Percentiles rank a stretch among this genome's conserved stretches.
These are phyloP conservation scores for Cerioporus squamosus DNA, from an alignment of 1,284 basidiomycete genomes.

Conservation along the genomic window DNA sequence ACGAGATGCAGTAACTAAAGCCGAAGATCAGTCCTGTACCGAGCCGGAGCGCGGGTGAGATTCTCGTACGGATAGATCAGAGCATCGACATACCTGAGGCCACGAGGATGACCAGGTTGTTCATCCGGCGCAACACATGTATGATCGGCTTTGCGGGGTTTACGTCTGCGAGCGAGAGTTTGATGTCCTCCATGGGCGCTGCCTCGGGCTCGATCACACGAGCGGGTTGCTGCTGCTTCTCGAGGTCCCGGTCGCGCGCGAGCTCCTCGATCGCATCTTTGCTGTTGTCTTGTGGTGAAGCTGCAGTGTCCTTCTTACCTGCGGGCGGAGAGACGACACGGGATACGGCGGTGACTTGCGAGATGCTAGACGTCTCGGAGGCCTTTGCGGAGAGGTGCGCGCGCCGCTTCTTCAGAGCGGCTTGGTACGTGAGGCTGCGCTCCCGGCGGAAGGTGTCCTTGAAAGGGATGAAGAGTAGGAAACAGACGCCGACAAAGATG, in stretches of 20 bases:
- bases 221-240: conserved; percentile 19
- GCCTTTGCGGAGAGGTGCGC: conserved; percentile 27
- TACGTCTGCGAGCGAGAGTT: conserved; percentile 68
- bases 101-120: conserved; percentile 70
- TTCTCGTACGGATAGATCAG: too few relatives aligned
- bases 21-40: conserved; percentile 70
- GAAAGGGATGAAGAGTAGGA: conserved; percentile 69
- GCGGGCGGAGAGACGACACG: conserved; percentile 8
- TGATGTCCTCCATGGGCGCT: conserved; percentile 42
- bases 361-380: conserved; percentile 21
- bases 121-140: conserved; percentile 59
- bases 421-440: conserved; percentile 79
- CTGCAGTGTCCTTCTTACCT: background rate
- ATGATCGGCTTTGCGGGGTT: conserved; percentile 72
- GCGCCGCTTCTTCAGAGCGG: conserved; percentile 45
- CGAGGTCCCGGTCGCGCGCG: conserved; percentile 14
- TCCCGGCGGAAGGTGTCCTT: conserved; percentile 85
- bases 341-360: conserved; percentile 22
- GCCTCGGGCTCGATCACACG: background rate
- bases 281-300: background rate
- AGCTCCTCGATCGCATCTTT: conserved; percentile 14
- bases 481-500: conserved; percentile 61
- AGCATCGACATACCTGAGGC: conserved; percentile 61
- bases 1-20: conserved; percentile 70
- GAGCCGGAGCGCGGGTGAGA: background rate